Percentiles rank a stretch among this genome's conserved stretches.
Conservation (phyloP, 2,329 filamentous ascomycete species). For the Ophiostoma ips region DNA sequence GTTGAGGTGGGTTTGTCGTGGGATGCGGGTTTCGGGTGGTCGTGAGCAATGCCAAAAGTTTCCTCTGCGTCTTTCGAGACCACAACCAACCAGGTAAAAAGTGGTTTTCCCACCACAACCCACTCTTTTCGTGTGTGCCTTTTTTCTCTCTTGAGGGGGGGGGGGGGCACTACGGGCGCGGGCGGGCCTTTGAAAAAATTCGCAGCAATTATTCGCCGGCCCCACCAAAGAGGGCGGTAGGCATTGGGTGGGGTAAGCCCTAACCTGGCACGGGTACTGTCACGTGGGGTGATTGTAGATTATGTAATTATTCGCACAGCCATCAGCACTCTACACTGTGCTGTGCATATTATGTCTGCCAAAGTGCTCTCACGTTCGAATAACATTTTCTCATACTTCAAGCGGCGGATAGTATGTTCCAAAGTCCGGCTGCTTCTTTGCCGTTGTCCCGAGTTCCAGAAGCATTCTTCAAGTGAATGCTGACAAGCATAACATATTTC, state of each 20-base stretch:
- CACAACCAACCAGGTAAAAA: neutral
- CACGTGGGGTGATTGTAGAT: no score
- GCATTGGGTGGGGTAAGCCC: neutral
- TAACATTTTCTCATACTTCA: no score
- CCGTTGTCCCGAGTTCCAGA: no score
- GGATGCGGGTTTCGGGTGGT: constrained; percentile 1
- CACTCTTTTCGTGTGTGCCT: neutral
- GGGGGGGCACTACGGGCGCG: neutral
- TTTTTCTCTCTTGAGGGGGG: no score
- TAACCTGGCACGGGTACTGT: neutral
- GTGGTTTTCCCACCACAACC: constrained; percentile 2
- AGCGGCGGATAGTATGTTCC: no score
- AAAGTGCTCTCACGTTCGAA: no score
- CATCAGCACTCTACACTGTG: no score
- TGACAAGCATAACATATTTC: no score
- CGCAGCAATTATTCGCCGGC: neutral
- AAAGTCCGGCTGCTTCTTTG: no score
- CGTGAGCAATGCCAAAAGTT: constrained; percentile 38
- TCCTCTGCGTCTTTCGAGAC: neutral
- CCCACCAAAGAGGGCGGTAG: neutral
- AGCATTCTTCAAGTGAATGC: no score
- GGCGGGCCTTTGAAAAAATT: neutral
- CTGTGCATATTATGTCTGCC: no score
- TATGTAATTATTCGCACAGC: no score
- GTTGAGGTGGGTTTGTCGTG: neutral